A percentile compares a stretch with the other conserved stretches of the same genome.
Evolutionary conservation across 495 filamentous ascomycete genomes (phyloP).

Genomic region (Aspergillus steynii): DNA sequence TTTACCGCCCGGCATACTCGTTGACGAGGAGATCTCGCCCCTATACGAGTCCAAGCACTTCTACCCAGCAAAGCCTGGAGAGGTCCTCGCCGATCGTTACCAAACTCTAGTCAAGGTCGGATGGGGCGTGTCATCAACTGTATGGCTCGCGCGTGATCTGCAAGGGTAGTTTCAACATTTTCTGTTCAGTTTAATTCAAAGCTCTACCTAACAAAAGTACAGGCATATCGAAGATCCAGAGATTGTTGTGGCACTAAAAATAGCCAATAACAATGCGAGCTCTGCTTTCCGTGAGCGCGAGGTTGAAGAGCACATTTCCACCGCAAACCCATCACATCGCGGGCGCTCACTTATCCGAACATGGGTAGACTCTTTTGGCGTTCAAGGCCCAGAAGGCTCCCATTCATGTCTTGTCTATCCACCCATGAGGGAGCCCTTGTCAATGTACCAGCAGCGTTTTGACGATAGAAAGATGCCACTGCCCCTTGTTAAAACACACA

Average conservation of each 20-base stretch:
- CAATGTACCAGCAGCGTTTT: conserved; percentile 36
- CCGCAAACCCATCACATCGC: conserved; percentile 32
- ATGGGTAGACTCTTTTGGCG: conserved; percentile 31
- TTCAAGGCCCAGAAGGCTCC: conserved; percentile 27
- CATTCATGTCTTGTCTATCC: conserved; percentile 41
- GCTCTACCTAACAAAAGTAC: conserved; percentile 23
- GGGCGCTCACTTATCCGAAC: conserved; percentile 29
- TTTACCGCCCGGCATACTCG: conserved; percentile 30
- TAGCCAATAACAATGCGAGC: conserved; percentile 31
- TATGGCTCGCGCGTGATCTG: conserved; percentile 44
- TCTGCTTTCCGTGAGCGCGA: conserved; percentile 39
- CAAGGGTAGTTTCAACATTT: conserved; percentile 27
- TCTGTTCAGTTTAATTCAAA: conserved; percentile 18
- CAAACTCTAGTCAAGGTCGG: conserved; percentile 44
- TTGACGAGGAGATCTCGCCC: conserved; percentile 38
- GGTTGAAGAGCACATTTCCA: conserved; percentile 36
- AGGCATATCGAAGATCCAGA: conserved; percentile 36
- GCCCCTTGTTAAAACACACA: conserved; percentile 38
- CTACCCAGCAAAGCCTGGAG: conserved; percentile 45
- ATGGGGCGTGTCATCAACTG: conserved; percentile 42
- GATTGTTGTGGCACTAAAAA: conserved; percentile 44
- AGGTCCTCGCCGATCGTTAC: conserved; percentile 41
- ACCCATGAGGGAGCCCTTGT: conserved; percentile 40
- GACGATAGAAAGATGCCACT: conserved; percentile 31
- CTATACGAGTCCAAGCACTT: conserved; percentile 41